Evolutionary conservation across 179 eudicot genomes (phyloP).

Genomic region (Carnegiea gigantea): DNA sequence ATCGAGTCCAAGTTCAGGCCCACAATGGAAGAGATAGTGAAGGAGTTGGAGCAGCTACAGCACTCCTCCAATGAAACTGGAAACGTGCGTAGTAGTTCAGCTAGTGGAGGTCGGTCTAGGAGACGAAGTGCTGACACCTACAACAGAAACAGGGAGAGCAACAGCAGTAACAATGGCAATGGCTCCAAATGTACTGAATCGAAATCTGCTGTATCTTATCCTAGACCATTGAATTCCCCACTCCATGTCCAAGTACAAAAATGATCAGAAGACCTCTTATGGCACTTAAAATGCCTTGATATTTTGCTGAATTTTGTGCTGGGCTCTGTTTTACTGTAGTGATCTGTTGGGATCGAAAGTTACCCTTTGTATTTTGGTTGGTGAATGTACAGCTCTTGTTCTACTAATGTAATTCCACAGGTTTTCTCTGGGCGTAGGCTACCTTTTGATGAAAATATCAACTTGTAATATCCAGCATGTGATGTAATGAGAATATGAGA

Average conservation of each 20-base stretch:
- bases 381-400: slow-evolving; percentile 34
- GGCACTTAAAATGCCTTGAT: neutral
- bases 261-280: neutral
- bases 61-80: slow-evolving; percentile 37
- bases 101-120: neutral
- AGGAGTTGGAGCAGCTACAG: slow-evolving; percentile 43
- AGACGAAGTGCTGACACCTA: neutral
- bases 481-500: slow-evolving; percentile 13
- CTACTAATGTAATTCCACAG: slow-evolving; percentile 30
- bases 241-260: slow-evolving; percentile 30
- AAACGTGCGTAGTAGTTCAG: slow-evolving; percentile 8
- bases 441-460: neutral
- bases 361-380: slow-evolving; percentile 19
- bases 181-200: slow-evolving; percentile 12
- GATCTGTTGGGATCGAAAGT: neutral
- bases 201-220: slow-evolving; percentile 43
- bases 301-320: neutral
- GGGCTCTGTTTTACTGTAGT: neutral
- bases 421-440: neutral
- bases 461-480: slow-evolving; percentile 9
- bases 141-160: neutral
- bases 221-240: slow-evolving; percentile 55
- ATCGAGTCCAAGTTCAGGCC: slow-evolving; percentile 44
- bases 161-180: neutral
- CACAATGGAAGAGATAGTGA: slow-evolving; percentile 41